phyloP scores from a whole-genome alignment of 2,329 filamentous ascomycete genomes.

The Cordyceps cicadae region DNA sequence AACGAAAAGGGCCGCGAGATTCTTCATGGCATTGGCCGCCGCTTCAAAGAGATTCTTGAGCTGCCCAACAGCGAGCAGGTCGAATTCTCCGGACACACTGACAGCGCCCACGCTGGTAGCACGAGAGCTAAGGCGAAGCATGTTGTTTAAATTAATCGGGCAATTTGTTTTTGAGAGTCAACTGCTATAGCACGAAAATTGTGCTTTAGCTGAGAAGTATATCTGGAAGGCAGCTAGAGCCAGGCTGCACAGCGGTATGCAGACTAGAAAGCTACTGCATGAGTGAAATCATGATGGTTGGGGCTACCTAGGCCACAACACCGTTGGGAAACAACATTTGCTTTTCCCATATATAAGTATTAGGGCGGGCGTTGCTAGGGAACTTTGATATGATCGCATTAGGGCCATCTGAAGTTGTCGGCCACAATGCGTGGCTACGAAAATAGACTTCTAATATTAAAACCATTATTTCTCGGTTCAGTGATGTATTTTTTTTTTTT shows the following conservation, averaged over 20 bases:
- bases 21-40: conserved; percentile 72
- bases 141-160: conserved; percentile 56
- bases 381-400: conserved; percentile 16
- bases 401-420: conserved; percentile 15
- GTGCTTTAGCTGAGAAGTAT: too few relatives aligned
- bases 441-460: conserved; percentile 19
- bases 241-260: neutral
- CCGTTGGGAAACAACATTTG: neutral
- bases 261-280: neutral
- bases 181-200: conserved; percentile 12
- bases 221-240: neutral
- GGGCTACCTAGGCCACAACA: neutral
- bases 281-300: neutral
- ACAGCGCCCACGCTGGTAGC: conserved; percentile 85
- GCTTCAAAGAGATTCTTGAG: conserved; percentile 88
- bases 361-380: conserved; percentile 27
- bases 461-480: conserved; percentile 6
- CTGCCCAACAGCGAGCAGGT: conserved; percentile 68
- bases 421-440: conserved; percentile 10
- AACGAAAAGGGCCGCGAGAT: conserved; percentile 78
- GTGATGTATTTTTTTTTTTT: too few relatives aligned
- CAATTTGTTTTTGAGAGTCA: neutral
- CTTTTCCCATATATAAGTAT: conserved; percentile 17
- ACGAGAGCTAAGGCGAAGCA: conserved; percentile 95
- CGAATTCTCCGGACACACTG: conserved; percentile 95